Percentiles rank a stretch among this genome's conserved stretches.
Conservation (phyloP, 129 eudicot genomes). For the Rutidosis leptorrhynchoides region DNA sequence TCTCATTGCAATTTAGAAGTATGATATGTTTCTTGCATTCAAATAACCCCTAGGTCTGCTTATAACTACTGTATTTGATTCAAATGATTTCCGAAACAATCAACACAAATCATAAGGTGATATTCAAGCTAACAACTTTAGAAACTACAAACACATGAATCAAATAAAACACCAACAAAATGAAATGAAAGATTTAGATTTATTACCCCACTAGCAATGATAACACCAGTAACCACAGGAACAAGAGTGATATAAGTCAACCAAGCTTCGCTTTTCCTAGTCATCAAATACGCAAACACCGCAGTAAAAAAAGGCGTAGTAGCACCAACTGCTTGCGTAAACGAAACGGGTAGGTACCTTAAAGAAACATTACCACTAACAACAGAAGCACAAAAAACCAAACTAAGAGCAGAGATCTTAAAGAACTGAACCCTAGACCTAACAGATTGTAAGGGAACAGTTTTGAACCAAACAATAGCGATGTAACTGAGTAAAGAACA, state of each 20-base stretch:
- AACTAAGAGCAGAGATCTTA: slow-evolving; percentile 38
- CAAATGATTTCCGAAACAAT: neutral
- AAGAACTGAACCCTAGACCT: slow-evolving; percentile 40
- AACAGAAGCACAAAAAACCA: slow-evolving; percentile 48
- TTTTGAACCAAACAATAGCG: slow-evolving; percentile 39
- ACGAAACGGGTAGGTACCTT: slow-evolving; percentile 43
- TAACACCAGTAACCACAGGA: slow-evolving; percentile 41
- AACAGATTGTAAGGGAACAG: slow-evolving; percentile 36
- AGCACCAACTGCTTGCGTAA: slow-evolving; percentile 46
- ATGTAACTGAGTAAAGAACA: slow-evolving; percentile 40
- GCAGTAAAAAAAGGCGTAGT: slow-evolving; percentile 51
- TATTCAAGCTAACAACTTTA: neutral
- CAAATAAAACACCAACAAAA: neutral
- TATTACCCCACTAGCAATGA: slow-evolving; percentile 45
- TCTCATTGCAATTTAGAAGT: no score
- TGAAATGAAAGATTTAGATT: neutral
- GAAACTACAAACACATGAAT: neutral
- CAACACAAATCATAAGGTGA: slow-evolving; percentile 1
- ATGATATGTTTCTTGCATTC: no score
- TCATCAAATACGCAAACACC: slow-evolving; percentile 42
- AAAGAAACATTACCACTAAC: slow-evolving; percentile 51
- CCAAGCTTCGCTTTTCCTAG: slow-evolving; percentile 40
- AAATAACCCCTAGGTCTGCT: neutral
- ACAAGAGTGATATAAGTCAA: slow-evolving; percentile 36
- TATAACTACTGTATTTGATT: neutral